A percentile compares a stretch with the other conserved stretches of the same genome.
phyloP scores from a whole-genome alignment of 495 filamentous ascomycete species.

The Aspergillus sclerotioniger region DNA sequence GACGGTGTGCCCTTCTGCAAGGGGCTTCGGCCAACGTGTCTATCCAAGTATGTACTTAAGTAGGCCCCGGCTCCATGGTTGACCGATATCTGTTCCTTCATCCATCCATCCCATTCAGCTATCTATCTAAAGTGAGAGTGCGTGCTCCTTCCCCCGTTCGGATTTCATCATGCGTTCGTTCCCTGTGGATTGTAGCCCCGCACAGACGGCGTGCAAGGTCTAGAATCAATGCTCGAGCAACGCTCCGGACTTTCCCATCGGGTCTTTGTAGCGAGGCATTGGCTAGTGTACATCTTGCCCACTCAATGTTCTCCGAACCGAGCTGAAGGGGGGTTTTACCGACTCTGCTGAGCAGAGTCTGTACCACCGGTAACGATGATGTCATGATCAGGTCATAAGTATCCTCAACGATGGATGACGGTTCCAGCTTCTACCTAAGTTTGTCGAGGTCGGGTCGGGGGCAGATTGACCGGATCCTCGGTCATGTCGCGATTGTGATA shows the following conservation, averaged over 20 bases:
- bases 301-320: not conserved
- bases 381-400: slow-evolving; percentile 1
- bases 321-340: not conserved
- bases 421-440: not conserved
- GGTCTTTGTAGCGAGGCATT: not conserved
- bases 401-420: not conserved
- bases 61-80: not conserved
- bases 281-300: not conserved
- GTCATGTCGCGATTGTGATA: not conserved
- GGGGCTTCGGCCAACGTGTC: not conserved
- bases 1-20: slow-evolving; percentile 4
- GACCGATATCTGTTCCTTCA: not conserved
- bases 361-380: slow-evolving; percentile 1
- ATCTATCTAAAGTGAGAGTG: not conserved
- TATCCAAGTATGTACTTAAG: not conserved
- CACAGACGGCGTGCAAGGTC: not conserved
- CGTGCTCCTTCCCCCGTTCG: not conserved
- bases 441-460: not conserved
- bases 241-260: not conserved
- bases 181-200: not conserved
- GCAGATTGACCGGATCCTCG: not conserved
- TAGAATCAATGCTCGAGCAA: not conserved
- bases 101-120: not conserved
- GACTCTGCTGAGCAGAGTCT: not conserved
- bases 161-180: not conserved